A percentile compares a stretch with the other conserved stretches of the same genome.
These are phyloP conservation scores for Exophiala xenobiotica DNA, from an alignment of 2,329 filamentous ascomycete genomes.

Conservation along the genomic window DNA sequence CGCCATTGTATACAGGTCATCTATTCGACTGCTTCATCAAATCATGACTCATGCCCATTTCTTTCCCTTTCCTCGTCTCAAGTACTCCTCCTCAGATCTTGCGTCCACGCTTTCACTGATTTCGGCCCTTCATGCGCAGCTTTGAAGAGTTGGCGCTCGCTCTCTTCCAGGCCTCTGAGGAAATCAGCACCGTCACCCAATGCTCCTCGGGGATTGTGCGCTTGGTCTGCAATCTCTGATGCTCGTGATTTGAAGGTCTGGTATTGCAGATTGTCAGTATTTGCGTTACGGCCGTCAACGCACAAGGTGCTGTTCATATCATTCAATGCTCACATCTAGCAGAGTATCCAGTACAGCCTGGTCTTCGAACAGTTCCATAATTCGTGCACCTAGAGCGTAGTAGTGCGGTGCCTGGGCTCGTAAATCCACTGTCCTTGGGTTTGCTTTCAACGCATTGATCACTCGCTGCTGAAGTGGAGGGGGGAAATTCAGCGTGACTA, in stretches of 20 bases:
- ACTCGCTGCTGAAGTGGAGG: slow-evolving; percentile 74
- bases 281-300: neutral
- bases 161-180: slow-evolving; percentile 82
- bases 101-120: slow-evolving; percentile 33
- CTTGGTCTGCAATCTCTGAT: slow-evolving; percentile 81
- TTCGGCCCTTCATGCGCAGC: slow-evolving; percentile 73
- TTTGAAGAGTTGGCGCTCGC: slow-evolving; percentile 74
- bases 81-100: slow-evolving; percentile 28
- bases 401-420: slow-evolving; percentile 82
- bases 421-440: slow-evolving; percentile 80
- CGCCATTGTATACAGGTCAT: too few species aligned
- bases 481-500: slow-evolving; percentile 80
- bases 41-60: neutral
- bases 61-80: slow-evolving; percentile 6
- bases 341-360: slow-evolving; percentile 74
- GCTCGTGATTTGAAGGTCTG: slow-evolving; percentile 79
- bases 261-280: neutral
- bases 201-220: slow-evolving; percentile 67
- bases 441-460: slow-evolving; percentile 84
- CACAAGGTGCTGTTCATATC: neutral
- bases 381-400: slow-evolving; percentile 78
- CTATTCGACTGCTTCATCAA: too few species aligned
- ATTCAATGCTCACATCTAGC: slow-evolving; percentile 44
- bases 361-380: slow-evolving; percentile 89
- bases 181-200: slow-evolving; percentile 68